Conservation (phyloP, 164 flowering plant species). For the Kingdonia uniflora region DNA sequence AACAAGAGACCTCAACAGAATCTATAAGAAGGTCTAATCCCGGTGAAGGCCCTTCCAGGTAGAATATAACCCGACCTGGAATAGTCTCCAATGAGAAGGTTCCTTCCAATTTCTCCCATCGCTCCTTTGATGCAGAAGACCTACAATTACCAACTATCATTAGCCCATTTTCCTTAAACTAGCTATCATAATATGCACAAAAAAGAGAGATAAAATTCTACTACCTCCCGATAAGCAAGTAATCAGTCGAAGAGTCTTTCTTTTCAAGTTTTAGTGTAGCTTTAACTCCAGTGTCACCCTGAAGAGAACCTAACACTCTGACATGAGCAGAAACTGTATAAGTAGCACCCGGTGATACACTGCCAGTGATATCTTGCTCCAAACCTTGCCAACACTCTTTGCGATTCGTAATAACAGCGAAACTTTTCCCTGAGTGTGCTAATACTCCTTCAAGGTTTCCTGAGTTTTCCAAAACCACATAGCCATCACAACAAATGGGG, state of each 20-base stretch:
- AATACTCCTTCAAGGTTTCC: constrained; percentile 23
- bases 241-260: constrained; percentile 28
- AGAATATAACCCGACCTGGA: constrained; percentile 52
- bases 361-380: constrained; percentile 77
- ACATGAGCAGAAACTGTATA: constrained; percentile 60
- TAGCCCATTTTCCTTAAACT: neutral
- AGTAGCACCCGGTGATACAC: constrained; percentile 37
- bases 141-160: constrained; percentile 21
- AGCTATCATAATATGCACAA: neutral
- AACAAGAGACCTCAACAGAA: constrained; percentile 40
- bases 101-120: constrained; percentile 71
- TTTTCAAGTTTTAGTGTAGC: constrained; percentile 72
- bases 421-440: constrained; percentile 22
- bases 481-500: constrained; percentile 54
- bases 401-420: constrained; percentile 64
- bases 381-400: constrained; percentile 82
- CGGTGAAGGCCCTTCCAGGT: constrained; percentile 80
- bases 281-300: constrained; percentile 36
- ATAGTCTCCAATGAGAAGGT: constrained; percentile 46
- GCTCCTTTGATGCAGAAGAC: constrained; percentile 30
- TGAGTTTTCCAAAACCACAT: constrained; percentile 40
- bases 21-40: constrained; percentile 63
- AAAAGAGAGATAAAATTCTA: neutral
- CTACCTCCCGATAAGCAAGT: constrained; percentile 59
- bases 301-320: constrained; percentile 47